Evolutionary conservation across 257 asterid species (phyloP).

Genomic region (Penstemon davidsonii): DNA sequence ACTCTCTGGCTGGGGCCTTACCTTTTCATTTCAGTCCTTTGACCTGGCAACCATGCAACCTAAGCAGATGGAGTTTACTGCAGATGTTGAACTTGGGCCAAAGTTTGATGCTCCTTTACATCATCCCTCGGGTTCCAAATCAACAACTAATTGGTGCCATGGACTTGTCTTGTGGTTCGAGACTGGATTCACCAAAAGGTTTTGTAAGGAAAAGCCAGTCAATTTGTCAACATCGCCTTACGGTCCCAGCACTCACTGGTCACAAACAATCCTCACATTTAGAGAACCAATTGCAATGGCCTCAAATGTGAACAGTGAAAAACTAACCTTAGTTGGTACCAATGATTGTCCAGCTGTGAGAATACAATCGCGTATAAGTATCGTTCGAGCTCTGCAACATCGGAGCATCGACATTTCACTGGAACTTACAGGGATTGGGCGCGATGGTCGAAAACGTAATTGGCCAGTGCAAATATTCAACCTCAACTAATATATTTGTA

Average conservation of each 20-base stretch:
- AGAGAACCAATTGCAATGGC: conserved; percentile 77
- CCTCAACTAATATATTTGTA: conserved; percentile 30
- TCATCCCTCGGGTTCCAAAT: conserved; percentile 26
- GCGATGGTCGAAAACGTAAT: conserved; percentile 49
- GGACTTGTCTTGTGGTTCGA: conserved; percentile 95
- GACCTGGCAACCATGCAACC: conserved; percentile 83
- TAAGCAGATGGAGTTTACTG: conserved; percentile 81
- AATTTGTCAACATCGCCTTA: conserved; percentile 85
- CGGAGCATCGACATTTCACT: conserved; percentile 93
- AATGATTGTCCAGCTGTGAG: conserved; percentile 59
- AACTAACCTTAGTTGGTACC: conserved; percentile 50
- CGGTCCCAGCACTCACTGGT: conserved; percentile 83
- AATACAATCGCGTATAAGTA: conserved; percentile 70
- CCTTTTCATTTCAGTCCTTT: conserved; percentile 54
- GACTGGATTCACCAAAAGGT: conserved; percentile 76
- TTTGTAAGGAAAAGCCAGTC: conserved; percentile 78
- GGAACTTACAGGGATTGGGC: conserved; percentile 62
- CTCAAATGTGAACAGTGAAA: conserved; percentile 28
- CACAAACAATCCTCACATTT: conserved; percentile 86
- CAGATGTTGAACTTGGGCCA: conserved; percentile 64
- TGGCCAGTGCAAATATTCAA: conserved; percentile 78
- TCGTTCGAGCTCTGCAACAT: conserved; percentile 67
- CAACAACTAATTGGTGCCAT: conserved; percentile 51
- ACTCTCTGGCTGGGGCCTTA: conserved; percentile 14
- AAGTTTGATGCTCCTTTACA: conserved; percentile 27